phyloP scores from a whole-genome alignment of 2,329 filamentous ascomycete species.

The Fusarium guadeloupense region DNA sequence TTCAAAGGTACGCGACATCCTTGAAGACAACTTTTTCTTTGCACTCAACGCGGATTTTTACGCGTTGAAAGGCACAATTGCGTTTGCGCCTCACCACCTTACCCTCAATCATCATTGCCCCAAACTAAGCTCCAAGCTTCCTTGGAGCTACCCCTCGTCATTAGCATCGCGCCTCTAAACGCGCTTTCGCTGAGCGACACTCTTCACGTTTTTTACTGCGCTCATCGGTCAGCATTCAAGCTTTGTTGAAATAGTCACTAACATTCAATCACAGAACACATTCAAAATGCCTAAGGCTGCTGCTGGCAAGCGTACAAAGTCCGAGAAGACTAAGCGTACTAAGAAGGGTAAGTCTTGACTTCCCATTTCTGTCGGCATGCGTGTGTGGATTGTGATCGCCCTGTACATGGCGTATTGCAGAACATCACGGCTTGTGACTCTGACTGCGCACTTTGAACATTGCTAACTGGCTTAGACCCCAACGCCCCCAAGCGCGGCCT shows the following conservation, averaged over 20 bases:
- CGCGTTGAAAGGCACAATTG: conserved; percentile 42
- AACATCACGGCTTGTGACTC: not conserved
- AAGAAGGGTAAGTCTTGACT: conserved; percentile 66
- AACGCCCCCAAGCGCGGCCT: conserved; percentile 99
- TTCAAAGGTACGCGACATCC: conserved; percentile 37
- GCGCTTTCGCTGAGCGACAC: not conserved
- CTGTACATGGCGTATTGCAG: not conserved
- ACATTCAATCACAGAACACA: conserved; percentile 45
- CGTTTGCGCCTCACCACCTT: conserved; percentile 42
- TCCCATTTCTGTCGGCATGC: not conserved
- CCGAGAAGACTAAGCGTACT: conserved; percentile 60
- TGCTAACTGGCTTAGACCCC: conserved; percentile 69
- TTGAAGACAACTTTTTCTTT: conserved; percentile 22
- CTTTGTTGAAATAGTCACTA: conserved; percentile 6
- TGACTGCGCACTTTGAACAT: not conserved
- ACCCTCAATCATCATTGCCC: conserved; percentile 8
- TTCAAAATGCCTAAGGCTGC: conserved; percentile 68
- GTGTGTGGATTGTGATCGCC: not conserved
- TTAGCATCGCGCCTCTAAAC: not conserved
- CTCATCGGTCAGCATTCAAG: not conserved
- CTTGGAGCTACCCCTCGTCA: conserved; percentile 39
- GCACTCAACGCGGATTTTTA: conserved; percentile 24
- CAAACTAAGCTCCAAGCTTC: conserved; percentile 28
- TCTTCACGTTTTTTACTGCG: not conserved
- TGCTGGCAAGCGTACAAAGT: conserved; percentile 63